Percentiles rank a stretch among this genome's conserved stretches.
phyloP scores from a whole-genome alignment of 176 grass and related monocot species.

The Tillandsia fasciculata region DNA sequence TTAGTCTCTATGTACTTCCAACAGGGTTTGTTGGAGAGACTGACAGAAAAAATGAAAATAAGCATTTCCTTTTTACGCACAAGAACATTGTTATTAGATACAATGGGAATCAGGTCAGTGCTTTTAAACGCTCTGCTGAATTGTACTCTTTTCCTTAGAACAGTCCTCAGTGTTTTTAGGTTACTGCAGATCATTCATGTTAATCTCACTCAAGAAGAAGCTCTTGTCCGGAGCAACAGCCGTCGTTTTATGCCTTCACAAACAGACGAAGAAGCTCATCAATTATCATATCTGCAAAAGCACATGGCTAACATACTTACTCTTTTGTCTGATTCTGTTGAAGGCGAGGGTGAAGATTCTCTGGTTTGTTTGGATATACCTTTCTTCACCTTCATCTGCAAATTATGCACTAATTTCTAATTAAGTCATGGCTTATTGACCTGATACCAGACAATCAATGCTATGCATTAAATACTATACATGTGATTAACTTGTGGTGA shows the following conservation, averaged over 20 bases:
- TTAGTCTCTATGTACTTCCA: neutral
- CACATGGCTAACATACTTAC: constrained; percentile 84
- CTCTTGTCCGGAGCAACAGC: constrained; percentile 88
- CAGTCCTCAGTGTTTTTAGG: constrained; percentile 11
- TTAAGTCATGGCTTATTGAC: neutral
- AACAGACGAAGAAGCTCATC: constrained; percentile 88
- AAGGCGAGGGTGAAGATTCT: constrained; percentile 63
- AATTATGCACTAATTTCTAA: neutral
- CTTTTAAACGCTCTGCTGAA: neutral
- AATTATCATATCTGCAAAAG: constrained; percentile 91
- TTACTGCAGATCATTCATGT: constrained; percentile 87
- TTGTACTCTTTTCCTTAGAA: neutral
- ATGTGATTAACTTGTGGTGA: neutral
- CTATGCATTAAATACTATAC: neutral
- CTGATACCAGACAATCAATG: neutral
- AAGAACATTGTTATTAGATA: constrained; percentile 76
- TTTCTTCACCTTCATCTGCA: neutral
- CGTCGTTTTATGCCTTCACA: constrained; percentile 89
- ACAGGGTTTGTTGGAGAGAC: constrained; percentile 88
- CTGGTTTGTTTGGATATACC: constrained; percentile 44
- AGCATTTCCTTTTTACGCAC: constrained; percentile 89
- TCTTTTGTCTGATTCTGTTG: constrained; percentile 63
- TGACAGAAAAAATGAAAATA: constrained; percentile 92
- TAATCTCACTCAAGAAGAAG: constrained; percentile 76
- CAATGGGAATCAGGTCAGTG: constrained; percentile 69